Percentiles rank a stretch among this genome's conserved stretches.
phyloP scores from a whole-genome alignment of 306 rosid genomes.

The Mimosa bimucronata region DNA sequence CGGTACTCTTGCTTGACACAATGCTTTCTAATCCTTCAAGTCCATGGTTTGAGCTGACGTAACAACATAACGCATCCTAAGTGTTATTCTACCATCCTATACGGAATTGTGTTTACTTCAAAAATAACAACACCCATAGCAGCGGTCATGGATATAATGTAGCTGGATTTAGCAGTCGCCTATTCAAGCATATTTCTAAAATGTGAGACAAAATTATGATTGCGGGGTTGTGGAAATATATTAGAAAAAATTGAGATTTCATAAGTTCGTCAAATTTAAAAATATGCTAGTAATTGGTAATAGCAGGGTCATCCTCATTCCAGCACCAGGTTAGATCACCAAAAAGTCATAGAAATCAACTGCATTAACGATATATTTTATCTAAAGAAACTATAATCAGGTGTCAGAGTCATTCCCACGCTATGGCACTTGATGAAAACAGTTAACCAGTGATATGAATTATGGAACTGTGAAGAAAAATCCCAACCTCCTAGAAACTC shows the following conservation, averaged over 20 bases:
- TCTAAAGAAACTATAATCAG: background rate
- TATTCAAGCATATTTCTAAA: background rate
- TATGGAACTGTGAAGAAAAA: slow-evolving; percentile 15
- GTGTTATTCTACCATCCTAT: background rate
- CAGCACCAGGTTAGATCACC: slow-evolving; percentile 14
- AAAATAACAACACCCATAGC: too few relatives aligned
- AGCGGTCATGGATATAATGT: background rate
- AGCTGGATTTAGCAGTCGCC: slow-evolving; percentile 1
- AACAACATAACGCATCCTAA: slow-evolving; percentile 22
- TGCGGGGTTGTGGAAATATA: background rate
- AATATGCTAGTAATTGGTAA: background rate
- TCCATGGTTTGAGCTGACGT: background rate
- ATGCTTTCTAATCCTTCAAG: slow-evolving; percentile 27
- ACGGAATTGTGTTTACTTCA: too few relatives aligned
- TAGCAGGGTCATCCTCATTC: slow-evolving; percentile 1
- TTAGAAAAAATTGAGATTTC: background rate
- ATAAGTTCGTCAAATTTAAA: background rate
- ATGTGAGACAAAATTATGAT: background rate
- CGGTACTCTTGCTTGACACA: slow-evolving; percentile 11
- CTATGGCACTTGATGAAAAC: background rate
- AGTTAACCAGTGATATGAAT: slow-evolving; percentile 1
- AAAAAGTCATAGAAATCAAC: slow-evolving; percentile 24
- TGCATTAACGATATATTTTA: slow-evolving; percentile 7
- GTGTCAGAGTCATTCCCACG: background rate
- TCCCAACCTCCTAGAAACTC: background rate